Evolutionary conservation across 2,329 filamentous ascomycete species (phyloP).

Genomic region (Alternaria gansuensis): DNA sequence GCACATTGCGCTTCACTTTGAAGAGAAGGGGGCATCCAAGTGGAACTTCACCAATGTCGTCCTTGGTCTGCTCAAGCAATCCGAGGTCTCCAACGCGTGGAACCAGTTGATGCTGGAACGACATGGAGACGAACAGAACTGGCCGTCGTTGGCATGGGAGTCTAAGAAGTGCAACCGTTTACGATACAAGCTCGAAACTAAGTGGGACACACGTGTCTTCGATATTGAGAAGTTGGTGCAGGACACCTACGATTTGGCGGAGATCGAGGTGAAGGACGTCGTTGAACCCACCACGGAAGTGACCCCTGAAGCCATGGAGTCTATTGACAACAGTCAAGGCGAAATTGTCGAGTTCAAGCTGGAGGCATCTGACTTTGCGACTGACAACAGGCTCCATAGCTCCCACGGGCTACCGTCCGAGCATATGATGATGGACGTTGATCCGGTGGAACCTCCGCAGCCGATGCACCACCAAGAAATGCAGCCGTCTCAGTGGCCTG

Average conservation of each 20-base stretch:
- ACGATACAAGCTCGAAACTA: constrained; percentile 72
- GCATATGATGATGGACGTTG: constrained; percentile 49
- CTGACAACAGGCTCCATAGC: constrained; percentile 40
- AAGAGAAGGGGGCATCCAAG: constrained; percentile 67
- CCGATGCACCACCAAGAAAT: constrained; percentile 43
- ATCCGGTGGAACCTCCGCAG: constrained; percentile 46
- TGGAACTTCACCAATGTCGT: constrained; percentile 76
- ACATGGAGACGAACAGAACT: constrained; percentile 64
- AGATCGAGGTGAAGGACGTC: constrained; percentile 45
- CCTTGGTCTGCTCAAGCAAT: constrained; percentile 72
- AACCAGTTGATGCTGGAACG: constrained; percentile 63
- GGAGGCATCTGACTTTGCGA: constrained; percentile 44
- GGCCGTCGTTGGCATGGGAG: constrained; percentile 64
- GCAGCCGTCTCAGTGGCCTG: constrained; percentile 47
- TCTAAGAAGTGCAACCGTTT: constrained; percentile 70
- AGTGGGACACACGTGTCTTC: constrained; percentile 62
- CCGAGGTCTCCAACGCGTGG: constrained; percentile 69
- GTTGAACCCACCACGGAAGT: constrained; percentile 37
- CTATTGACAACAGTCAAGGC: constrained; percentile 38
- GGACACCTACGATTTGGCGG: constrained; percentile 65
- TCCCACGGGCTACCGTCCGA: constrained; percentile 46
- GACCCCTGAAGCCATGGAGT: constrained; percentile 37
- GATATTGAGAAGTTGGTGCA: constrained; percentile 67
- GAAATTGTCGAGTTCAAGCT: constrained; percentile 50
- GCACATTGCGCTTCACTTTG: constrained; percentile 73